Base-by-base conservation (phyloP, 192 early-diverging fungal species). In the Coemansia sp. region DNA sequence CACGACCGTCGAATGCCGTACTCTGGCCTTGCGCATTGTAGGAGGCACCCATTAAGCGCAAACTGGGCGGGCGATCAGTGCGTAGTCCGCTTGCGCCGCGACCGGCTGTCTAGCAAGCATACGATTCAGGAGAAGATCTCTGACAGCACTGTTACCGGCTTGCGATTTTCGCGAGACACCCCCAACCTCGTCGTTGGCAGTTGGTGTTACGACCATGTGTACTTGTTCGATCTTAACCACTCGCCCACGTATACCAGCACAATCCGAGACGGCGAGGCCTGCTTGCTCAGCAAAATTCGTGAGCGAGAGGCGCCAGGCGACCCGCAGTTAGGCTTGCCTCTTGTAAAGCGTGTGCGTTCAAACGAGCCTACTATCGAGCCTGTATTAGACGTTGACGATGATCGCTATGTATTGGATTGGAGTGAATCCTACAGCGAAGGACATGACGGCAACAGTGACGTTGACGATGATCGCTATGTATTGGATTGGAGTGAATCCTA, bases 121-220 rank as follows among this genome's bases (percentile, higher is more conserved):
- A 55, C 49, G 32, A n/a, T 69, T 15, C 50, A 53, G 40, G 76
- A 76, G 59, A 22, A 37, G 10, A 34, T 55, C 4, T 71, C 80
- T 0, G 68, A 82, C 38, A 70, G 61, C 11, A 53, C 52, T 1
- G 80, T 82, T 18, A 84, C 83, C 10, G 83, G 74, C 1, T 66
- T 84, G 50, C 62, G 70, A 11, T 84, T 81, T 73, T 80, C 74
- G 10, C 45, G 45, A 7, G 71, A 75, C 66, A 50, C 50, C 9
- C 44, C 78, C 9, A 64, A 71, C 40, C 71, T 86, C 44, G 62
- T 89, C 13, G 47, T 88, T 39, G 87, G 84, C 7, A 88, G 84
- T 38, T 89, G 88, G 88, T 80, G 81, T 65, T 80, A 80, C 5
- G 79, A 84, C 47, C 61, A 68, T 29, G 71, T 87, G 3, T 88